Conservation (phyloP, 2,329 filamentous ascomycete genomes). For the Neurospora crassa region DNA sequence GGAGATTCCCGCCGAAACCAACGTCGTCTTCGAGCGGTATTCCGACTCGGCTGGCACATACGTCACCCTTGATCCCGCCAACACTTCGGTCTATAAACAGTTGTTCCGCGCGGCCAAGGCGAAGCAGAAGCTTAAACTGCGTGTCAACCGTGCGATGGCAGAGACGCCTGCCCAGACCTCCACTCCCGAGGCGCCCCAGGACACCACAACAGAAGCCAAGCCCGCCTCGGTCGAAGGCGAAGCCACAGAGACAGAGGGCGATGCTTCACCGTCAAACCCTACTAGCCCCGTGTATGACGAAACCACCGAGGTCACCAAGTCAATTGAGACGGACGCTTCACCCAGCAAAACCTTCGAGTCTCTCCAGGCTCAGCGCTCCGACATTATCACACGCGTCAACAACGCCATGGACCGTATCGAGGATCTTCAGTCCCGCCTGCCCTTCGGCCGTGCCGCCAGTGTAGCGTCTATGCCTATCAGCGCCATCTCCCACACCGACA, state of each 20-base stretch:
- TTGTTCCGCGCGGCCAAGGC: slow-evolving; percentile 94
- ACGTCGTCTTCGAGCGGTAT: slow-evolving; percentile 76
- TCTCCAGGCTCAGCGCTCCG: slow-evolving; percentile 5
- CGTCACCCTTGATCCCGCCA: slow-evolving; percentile 67
- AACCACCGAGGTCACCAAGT: neutral
- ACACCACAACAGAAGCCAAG: slow-evolving; percentile 7
- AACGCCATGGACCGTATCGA: slow-evolving; percentile 12
- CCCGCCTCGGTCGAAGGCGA: slow-evolving; percentile 9
- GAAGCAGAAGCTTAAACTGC: slow-evolving; percentile 92
- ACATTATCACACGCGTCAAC: slow-evolving; percentile 18
- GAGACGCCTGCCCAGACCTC: slow-evolving; percentile 4
- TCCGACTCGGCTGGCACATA: slow-evolving; percentile 84
- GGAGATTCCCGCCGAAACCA: slow-evolving; percentile 49
- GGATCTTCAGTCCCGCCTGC: slow-evolving; percentile 7
- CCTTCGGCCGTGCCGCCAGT: neutral
- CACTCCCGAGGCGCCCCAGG: slow-evolving; percentile 22
- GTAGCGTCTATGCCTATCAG: neutral
- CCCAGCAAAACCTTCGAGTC: slow-evolving; percentile 1
- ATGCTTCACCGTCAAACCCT: slow-evolving; percentile 10
- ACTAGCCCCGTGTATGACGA: slow-evolving; percentile 11
- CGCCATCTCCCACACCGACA: slow-evolving; percentile 1
- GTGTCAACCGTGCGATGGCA: slow-evolving; percentile 42
- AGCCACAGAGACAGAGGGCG: slow-evolving; percentile 11
- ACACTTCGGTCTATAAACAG: slow-evolving; percentile 86
- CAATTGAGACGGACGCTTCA: neutral